These are phyloP conservation scores for Podila minutissima DNA, from an alignment of 192 early-diverging fungal genomes.

Conservation along the genomic window DNA sequence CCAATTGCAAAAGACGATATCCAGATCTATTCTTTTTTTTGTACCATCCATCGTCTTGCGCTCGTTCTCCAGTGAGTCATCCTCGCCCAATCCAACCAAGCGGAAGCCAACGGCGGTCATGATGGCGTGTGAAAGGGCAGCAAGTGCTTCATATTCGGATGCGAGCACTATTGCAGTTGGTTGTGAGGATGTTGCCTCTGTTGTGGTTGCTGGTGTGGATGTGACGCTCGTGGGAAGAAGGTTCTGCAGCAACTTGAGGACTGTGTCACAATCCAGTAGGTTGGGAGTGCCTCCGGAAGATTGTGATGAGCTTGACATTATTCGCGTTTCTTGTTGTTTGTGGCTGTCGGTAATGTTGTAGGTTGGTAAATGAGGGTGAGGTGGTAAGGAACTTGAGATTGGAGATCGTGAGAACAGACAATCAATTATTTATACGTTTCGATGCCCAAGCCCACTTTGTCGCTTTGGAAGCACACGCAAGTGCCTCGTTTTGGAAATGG, in stretches of 20 bases:
- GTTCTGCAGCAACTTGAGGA: background rate
- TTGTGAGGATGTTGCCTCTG: background rate
- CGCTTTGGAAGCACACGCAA: too few relatives aligned
- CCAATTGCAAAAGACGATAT: background rate
- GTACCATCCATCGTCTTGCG: slow-evolving; percentile 35
- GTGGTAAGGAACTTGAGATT: too few relatives aligned
- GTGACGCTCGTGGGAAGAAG: slow-evolving; percentile 1
- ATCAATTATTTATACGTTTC: too few relatives aligned
- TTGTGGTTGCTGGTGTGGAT: background rate
- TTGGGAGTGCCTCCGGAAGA: background rate
- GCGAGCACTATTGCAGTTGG: slow-evolving; percentile 21
- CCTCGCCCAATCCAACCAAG: slow-evolving; percentile 70
- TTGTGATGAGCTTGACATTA: background rate
- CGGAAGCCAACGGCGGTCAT: slow-evolving; percentile 73
- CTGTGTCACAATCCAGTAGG: background rate
- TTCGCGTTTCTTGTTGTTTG: background rate
- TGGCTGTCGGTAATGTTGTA: too few relatives aligned
- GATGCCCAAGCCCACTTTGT: too few relatives aligned
- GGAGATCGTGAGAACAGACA: too few relatives aligned
- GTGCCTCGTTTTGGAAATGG: too few relatives aligned
- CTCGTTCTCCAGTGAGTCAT: slow-evolving; percentile 28
- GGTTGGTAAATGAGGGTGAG: too few relatives aligned
- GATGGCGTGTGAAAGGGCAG: slow-evolving; percentile 63
- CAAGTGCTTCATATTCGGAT: slow-evolving; percentile 59
- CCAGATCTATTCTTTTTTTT: background rate